Percentiles rank a stretch among this genome's conserved stretches.
phyloP scores from a whole-genome alignment of 768 basidiomycete species.

The Kwoniella shandongensis region DNA sequence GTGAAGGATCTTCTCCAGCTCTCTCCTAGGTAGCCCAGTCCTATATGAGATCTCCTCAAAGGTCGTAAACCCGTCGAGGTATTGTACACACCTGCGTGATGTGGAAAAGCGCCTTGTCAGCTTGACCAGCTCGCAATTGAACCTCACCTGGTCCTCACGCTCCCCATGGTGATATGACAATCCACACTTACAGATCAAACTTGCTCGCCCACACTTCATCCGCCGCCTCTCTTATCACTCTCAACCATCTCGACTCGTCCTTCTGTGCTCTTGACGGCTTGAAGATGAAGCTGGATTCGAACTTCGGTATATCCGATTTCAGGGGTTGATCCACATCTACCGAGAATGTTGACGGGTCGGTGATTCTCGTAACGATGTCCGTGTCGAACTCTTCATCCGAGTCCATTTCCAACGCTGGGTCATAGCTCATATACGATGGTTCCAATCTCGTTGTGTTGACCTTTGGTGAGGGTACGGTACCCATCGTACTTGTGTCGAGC shows the following conservation, averaged over 20 bases:
- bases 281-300: slow-evolving; percentile 60
- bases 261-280: slow-evolving; percentile 81
- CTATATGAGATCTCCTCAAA: slow-evolving; percentile 92
- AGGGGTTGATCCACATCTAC: slow-evolving; percentile 56
- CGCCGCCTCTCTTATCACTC: slow-evolving; percentile 85
- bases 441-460: not conserved
- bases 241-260: slow-evolving; percentile 75
- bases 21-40: slow-evolving; percentile 78
- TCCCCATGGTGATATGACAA: no score
- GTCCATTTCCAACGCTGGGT: slow-evolving; percentile 39
- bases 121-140: not conserved
- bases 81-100: slow-evolving; percentile 74
- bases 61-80: slow-evolving; percentile 87
- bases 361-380: slow-evolving; percentile 8
- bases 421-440: slow-evolving; percentile 29
- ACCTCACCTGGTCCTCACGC: no score
- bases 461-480: slow-evolving; percentile 20
- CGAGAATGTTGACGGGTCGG: slow-evolving; percentile 50
- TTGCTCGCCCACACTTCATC: slow-evolving; percentile 67
- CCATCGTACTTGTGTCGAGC: slow-evolving; percentile 4
- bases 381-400: slow-evolving; percentile 33
- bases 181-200: slow-evolving; percentile 71
- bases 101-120: not conserved
- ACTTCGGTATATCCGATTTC: slow-evolving; percentile 30
- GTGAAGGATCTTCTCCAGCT: slow-evolving; percentile 77